Conservation (phyloP, 2,329 filamentous ascomycete genomes). For the Dactylellina parvicollis region DNA sequence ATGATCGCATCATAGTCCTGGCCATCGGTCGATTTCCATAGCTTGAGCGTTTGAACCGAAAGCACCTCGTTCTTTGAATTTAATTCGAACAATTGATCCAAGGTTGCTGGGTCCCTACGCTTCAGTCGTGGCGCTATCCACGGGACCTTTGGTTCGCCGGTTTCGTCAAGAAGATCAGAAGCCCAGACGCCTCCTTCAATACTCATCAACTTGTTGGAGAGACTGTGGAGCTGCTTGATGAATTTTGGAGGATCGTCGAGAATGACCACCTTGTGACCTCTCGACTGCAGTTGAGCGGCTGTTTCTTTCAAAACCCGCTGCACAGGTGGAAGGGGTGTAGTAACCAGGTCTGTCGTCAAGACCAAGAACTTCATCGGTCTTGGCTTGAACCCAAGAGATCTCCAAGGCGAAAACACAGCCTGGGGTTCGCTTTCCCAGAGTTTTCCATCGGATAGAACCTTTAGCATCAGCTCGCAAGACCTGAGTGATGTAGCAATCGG, state of each 20-base stretch:
- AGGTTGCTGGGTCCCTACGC: conserved; percentile 64
- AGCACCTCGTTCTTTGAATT: conserved; percentile 67
- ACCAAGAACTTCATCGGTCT: conserved; percentile 63
- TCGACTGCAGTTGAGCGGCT: conserved; percentile 61
- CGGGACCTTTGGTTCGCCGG: conserved; percentile 69
- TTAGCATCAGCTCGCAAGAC: conserved; percentile 67
- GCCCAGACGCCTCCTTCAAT: conserved; percentile 69
- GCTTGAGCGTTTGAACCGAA: conserved; percentile 67
- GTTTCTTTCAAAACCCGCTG: conserved; percentile 64
- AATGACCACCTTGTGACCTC: conserved; percentile 69
- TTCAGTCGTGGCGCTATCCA: conserved; percentile 69
- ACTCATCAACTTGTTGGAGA: conserved; percentile 70
- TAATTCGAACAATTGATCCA: conserved; percentile 66
- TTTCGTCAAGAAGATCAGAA: conserved; percentile 69
- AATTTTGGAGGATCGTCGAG: conserved; percentile 65
- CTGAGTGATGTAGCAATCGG: conserved; percentile 65
- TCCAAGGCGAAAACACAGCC: conserved; percentile 63
- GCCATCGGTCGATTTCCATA: conserved; percentile 67
- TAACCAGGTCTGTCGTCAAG: conserved; percentile 65
- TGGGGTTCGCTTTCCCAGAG: conserved; percentile 65
- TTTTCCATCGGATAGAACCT: conserved; percentile 66
- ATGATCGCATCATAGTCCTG: conserved; percentile 70
- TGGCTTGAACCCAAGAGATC: conserved; percentile 56
- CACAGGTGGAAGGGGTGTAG: conserved; percentile 67
- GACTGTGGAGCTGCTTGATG: conserved; percentile 67